These are phyloP conservation scores for Umbilicus rupestris DNA, from an alignment of 164 flowering plant species.

Conservation along the genomic window DNA sequence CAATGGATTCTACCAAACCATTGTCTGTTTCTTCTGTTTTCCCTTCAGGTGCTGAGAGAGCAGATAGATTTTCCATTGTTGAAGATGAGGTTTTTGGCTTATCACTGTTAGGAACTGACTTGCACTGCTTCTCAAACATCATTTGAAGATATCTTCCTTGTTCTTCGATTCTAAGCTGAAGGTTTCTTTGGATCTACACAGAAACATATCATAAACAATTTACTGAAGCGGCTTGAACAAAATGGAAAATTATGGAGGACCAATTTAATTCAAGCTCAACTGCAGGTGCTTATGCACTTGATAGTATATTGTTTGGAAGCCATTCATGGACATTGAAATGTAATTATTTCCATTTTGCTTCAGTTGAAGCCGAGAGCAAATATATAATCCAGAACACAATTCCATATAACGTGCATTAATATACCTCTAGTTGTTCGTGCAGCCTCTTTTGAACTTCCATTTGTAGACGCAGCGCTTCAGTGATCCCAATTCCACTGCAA, in stretches of 20 bases:
- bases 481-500: slow-evolving; percentile 48
- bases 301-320: no score
- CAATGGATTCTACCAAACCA: not conserved
- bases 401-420: slow-evolving; percentile 7
- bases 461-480: slow-evolving; percentile 73
- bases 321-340: no score
- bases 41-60: slow-evolving; percentile 8
- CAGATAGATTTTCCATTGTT: slow-evolving; percentile 12
- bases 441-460: slow-evolving; percentile 72
- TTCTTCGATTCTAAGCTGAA: slow-evolving; percentile 40
- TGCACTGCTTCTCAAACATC: slow-evolving; percentile 41
- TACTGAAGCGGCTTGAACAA: not conserved
- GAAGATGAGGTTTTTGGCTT: slow-evolving; percentile 18
- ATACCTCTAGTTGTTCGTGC: slow-evolving; percentile 81
- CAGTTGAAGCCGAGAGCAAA: not conserved
- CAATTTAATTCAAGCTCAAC: not conserved
- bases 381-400: not conserved
- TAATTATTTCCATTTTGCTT: not conserved
- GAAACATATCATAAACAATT: not conserved
- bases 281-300: not conserved
- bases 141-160: slow-evolving; percentile 32
- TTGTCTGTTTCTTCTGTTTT: slow-evolving; percentile 3
- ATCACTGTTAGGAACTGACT: slow-evolving; percentile 13
- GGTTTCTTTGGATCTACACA: slow-evolving; percentile 32
- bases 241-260: not conserved